These are phyloP conservation scores for Trichoderma polysporum DNA, from an alignment of 2,329 filamentous ascomycete species.

Conservation along the genomic window DNA sequence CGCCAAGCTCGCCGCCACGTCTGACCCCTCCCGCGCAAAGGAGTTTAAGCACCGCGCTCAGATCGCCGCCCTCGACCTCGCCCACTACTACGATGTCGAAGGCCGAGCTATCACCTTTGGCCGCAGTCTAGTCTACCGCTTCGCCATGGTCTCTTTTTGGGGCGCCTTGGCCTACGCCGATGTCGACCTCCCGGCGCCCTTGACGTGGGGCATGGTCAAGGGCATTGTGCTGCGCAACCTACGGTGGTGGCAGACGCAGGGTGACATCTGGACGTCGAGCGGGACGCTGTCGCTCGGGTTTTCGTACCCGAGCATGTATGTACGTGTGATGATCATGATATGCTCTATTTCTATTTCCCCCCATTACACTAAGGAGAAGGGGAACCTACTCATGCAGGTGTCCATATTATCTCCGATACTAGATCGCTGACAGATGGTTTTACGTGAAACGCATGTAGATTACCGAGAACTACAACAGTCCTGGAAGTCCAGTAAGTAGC, in stretches of 20 bases:
- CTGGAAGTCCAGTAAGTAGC: constrained; percentile 56
- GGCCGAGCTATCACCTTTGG: constrained; percentile 75
- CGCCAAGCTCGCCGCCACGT: constrained; percentile 65
- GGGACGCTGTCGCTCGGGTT: constrained; percentile 77
- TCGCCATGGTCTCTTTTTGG: constrained; percentile 85
- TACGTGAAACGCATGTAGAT: constrained; percentile 45
- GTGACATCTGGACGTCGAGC: constrained; percentile 71
- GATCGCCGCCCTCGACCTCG: constrained; percentile 66
- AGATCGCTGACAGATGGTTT: constrained; percentile 23
- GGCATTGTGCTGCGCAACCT: constrained; percentile 72
- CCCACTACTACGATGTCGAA: constrained; percentile 73
- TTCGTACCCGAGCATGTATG: constrained; percentile 74
- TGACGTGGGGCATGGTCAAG: constrained; percentile 78
- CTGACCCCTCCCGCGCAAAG: constrained; percentile 63
- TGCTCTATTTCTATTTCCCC: not conserved
- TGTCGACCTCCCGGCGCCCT: constrained; percentile 67
- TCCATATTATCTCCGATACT: constrained; percentile 12
- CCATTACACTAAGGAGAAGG: not conserved
- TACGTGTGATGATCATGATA: constrained; percentile 33
- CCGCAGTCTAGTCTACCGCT: constrained; percentile 76
- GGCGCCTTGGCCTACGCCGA: constrained; percentile 73
- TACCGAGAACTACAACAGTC: constrained; percentile 81
- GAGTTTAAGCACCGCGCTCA: constrained; percentile 70
- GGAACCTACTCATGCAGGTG: constrained; percentile 2
- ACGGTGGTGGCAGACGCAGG: constrained; percentile 76